Evolutionary conservation across 148 eudicot genomes (phyloP).

Genomic region (Chenopodium suecicum): DNA sequence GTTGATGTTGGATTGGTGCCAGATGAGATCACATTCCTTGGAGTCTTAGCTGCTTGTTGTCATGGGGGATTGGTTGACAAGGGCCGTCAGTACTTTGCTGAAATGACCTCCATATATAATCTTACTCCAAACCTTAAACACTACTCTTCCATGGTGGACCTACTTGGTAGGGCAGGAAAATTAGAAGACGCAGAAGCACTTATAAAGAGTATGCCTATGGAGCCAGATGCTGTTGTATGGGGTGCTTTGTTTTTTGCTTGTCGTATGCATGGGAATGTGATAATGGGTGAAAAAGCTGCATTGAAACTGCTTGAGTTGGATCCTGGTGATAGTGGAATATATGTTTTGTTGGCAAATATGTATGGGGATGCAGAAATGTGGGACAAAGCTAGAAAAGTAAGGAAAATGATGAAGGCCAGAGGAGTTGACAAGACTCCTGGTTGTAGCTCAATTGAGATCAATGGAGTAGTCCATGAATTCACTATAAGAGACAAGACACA

Average conservation of each 20-base stretch:
- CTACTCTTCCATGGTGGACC: conserved; percentile 68
- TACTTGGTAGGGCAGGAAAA: conserved; percentile 60
- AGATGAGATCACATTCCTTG: conserved; percentile 57
- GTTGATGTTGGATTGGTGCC: conserved; percentile 46
- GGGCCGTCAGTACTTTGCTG: conserved; percentile 48
- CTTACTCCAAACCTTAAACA: conserved; percentile 51
- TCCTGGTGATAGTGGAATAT: conserved; percentile 57
- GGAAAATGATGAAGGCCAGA: conserved; percentile 51
- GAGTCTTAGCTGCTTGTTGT: conserved; percentile 55
- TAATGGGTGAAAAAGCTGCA: conserved; percentile 67
- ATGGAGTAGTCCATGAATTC: conserved; percentile 53
- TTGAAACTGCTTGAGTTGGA: conserved; percentile 56
- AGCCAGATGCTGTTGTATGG: conserved; percentile 60
- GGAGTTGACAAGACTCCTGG: conserved; percentile 64
- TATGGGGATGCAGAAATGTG: conserved; percentile 61
- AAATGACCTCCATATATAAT: conserved; percentile 46
- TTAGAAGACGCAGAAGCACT: conserved; percentile 58
- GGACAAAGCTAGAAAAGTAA: conserved; percentile 50
- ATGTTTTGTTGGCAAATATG: conserved; percentile 58
- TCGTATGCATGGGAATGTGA: conserved; percentile 48
- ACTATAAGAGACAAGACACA: conserved; percentile 52
- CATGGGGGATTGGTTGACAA: conserved; percentile 66
- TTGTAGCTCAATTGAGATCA: conserved; percentile 56
- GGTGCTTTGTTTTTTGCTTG: conserved; percentile 59
- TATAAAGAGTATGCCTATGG: conserved; percentile 54